Evolutionary conservation across 305 asterid genomes (phyloP), one percentile per base, ranked within the genome.

Genomic region (Fraxinus paxiana): DNA sequence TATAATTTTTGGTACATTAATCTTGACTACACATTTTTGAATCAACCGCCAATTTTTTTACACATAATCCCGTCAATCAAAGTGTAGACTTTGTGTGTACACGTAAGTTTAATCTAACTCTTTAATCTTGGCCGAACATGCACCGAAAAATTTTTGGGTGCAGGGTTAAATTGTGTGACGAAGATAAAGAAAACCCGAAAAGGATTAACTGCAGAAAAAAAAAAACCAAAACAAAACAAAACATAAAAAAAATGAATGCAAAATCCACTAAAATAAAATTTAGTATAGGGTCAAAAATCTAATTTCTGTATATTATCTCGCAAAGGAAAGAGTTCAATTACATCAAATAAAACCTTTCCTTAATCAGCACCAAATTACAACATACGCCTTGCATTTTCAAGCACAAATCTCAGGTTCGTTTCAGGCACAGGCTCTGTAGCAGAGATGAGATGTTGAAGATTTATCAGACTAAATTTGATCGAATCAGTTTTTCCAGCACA

Each of bases 371-470:
- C 28, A 76, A 70, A 81, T 69, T 74, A 77, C 82, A 74, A 70
- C 80, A 80, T 67, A 51, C 43, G 73, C 77, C 86, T 78, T 76
- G 72, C 56, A 71, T 48, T 48, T 31, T 48, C 80, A 35, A 76
- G 34, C 83, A 51, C 78, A 67, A 77, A 79, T 10, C 79, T 17
- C 71, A 41, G 26, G 6, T 73, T 69, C 41, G 59, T 18, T 41
- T 71, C n/a, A 8, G 72, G 15, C n/a, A 22, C 72, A 43, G 51
- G 85, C 76, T 72, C 69, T 59, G 77, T 82, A 75, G 84, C 83
- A 76, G 84, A 75, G 28, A 67, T 26, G 61, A 22, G 79, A 86
- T 86, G 80, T 56, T 86, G 82, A 86, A 46, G 85, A 83, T 71
- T 81, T 75, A 65, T 38, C 74, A 24, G 38, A 70, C 73, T 30